These are phyloP conservation scores for Mycena rosella DNA, from an alignment of 768 basidiomycete species.

Conservation along the genomic window DNA sequence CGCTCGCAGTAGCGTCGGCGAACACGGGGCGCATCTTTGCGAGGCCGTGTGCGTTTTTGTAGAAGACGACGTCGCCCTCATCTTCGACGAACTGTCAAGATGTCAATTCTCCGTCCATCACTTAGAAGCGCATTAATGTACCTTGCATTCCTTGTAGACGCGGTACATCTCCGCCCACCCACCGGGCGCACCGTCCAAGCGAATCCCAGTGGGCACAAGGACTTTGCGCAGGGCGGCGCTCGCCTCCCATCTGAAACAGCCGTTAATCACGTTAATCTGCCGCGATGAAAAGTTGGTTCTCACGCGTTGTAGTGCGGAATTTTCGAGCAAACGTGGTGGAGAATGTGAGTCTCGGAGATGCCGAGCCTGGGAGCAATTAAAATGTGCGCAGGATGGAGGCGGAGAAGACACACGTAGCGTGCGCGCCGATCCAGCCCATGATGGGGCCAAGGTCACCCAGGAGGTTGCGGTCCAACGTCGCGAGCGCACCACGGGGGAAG, in stretches of 20 bases:
- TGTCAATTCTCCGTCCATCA: not conserved
- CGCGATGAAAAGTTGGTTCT: constrained; percentile 40
- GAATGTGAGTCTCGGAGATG: constrained; percentile 94
- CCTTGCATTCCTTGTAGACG: constrained; percentile 84
- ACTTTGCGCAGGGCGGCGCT: constrained; percentile 85
- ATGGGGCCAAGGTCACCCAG: constrained; percentile 83
- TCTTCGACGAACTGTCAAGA: constrained; percentile 87
- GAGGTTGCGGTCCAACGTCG: constrained; percentile 89
- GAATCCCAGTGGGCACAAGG: constrained; percentile 71
- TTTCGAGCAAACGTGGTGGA: constrained; percentile 94
- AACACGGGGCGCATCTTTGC: constrained; percentile 78
- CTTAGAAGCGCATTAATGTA: constrained; percentile 39
- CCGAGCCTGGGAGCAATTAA: constrained; percentile 53
- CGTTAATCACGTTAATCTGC: constrained; percentile 6
- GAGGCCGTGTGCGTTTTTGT: constrained; percentile 87
- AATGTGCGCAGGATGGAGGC: not conserved
- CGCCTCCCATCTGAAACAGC: constrained; percentile 84
- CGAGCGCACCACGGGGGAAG: constrained; percentile 93
- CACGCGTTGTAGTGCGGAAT: constrained; percentile 95
- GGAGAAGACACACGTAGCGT: constrained; percentile 70
- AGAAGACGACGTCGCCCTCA: constrained; percentile 91
- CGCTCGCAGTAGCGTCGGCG: constrained; percentile 66
- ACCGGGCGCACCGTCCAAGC: constrained; percentile 77
- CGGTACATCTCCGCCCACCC: constrained; percentile 88
- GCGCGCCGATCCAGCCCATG: constrained; percentile 88